Percentiles rank a stretch among this genome's conserved stretches.
These are phyloP conservation scores for Perkinsela sp. DNA, from an alignment of 208 protist species.

Conservation along the genomic window DNA sequence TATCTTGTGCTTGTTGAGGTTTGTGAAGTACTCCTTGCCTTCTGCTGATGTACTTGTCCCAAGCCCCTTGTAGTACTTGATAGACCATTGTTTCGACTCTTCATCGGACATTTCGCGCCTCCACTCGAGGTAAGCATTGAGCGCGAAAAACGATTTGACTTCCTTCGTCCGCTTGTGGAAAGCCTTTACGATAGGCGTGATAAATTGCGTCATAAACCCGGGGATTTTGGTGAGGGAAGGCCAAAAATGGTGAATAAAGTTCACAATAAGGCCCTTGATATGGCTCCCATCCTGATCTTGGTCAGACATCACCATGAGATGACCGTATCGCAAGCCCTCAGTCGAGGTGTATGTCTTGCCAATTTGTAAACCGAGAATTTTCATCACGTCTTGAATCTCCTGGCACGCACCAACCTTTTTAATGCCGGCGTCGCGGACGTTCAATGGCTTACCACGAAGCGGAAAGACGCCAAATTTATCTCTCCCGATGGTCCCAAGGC, in stretches of 20 bases:
- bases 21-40: slow-evolving; percentile 97
- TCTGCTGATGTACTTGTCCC: slow-evolving; percentile 82
- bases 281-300: slow-evolving; percentile 99
- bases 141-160: slow-evolving; percentile 87
- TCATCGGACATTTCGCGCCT: slow-evolving; percentile 28
- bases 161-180: slow-evolving; percentile 34
- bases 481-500: slow-evolving; percentile 85
- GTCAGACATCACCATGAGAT: slow-evolving; percentile 99
- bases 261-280: slow-evolving; percentile 99
- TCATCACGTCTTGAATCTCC: slow-evolving; percentile 75
- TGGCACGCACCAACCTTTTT: slow-evolving; percentile 77
- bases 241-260: slow-evolving; percentile 98
- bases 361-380: slow-evolving; percentile 82
- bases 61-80: slow-evolving; percentile 99
- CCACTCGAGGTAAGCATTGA: slow-evolving; percentile 94
- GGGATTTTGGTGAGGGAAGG: slow-evolving; percentile 73
- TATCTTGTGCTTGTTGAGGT: slow-evolving; percentile 84
- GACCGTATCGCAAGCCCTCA: slow-evolving; percentile 87
- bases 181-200: slow-evolving; percentile 99
- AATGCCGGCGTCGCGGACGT: slow-evolving; percentile 86
- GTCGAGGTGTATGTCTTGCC: slow-evolving; percentile 52
- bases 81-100: slow-evolving; percentile 58
- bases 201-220: slow-evolving; percentile 96
- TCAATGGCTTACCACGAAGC: slow-evolving; percentile 94
- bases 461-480: slow-evolving; percentile 99